Evolutionary conservation across 164 flowering plant genomes (phyloP).

Genomic region (Paratinospora sagittata): DNA sequence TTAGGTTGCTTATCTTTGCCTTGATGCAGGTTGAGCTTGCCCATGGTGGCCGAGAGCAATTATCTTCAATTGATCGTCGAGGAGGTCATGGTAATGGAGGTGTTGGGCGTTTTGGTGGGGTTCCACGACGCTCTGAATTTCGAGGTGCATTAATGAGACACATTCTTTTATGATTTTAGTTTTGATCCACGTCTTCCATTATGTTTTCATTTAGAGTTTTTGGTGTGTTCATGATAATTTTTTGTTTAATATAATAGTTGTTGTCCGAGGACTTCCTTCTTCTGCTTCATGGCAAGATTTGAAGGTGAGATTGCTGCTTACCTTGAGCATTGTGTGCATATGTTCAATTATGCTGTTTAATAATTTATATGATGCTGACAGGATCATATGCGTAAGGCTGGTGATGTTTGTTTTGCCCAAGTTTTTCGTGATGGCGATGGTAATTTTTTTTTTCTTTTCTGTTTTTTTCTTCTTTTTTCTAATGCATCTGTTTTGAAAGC

Average conservation of each 20-base stretch:
- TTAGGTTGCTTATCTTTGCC: slow-evolving; percentile 9
- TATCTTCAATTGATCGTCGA: slow-evolving; percentile 75
- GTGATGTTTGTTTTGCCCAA: slow-evolving; percentile 97
- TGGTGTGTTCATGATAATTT: slow-evolving; percentile 8
- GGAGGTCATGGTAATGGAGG: slow-evolving; percentile 48
- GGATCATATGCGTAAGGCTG: slow-evolving; percentile 99
- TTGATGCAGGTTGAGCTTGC: slow-evolving; percentile 90
- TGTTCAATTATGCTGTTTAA: neutral
- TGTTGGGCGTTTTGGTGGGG: slow-evolving; percentile 47
- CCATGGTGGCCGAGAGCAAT: slow-evolving; percentile 92
- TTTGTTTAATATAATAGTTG: slow-evolving; percentile 37
- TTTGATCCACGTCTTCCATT: neutral
- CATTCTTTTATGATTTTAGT: neutral
- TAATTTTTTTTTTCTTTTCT: slow-evolving; percentile 22
- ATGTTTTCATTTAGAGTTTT: neutral
- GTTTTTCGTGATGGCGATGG: slow-evolving; percentile 87
- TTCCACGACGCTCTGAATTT: slow-evolving; percentile 78
- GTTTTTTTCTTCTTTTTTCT: neutral
- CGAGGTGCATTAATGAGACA: slow-evolving; percentile 52
- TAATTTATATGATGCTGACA: slow-evolving; percentile 19
- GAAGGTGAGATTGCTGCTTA: slow-evolving; percentile 47
- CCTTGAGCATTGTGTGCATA: neutral
- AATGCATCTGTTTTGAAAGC: too few species aligned
- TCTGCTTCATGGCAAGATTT: slow-evolving; percentile 99
- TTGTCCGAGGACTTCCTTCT: slow-evolving; percentile 90